Evolutionary conservation across 225 moss, liverwort and hornwort genomes (phyloP).

Genomic region (Ulota crispa): DNA sequence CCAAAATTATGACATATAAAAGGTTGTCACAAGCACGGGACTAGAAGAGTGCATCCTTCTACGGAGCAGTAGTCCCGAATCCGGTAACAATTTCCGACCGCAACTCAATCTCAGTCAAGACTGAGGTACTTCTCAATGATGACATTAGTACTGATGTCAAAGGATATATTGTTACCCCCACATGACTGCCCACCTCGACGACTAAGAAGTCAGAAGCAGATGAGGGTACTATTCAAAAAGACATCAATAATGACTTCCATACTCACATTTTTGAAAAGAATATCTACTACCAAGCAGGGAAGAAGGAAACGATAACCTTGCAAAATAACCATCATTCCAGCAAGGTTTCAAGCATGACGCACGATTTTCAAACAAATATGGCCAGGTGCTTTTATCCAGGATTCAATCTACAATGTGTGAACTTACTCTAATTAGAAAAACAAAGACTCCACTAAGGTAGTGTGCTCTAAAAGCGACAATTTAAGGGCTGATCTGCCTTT

Average conservation of each 20-base stretch:
- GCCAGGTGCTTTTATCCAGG: not conserved
- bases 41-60: not conserved
- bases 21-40: not conserved
- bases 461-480: no score
- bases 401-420: conserved; percentile 4
- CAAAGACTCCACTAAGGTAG: conserved; percentile 30
- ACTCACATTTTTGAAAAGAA: not conserved
- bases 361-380: not conserved
- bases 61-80: not conserved
- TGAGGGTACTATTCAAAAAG: not conserved
- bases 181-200: not conserved
- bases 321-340: not conserved
- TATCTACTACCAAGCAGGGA: not conserved
- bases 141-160: not conserved
- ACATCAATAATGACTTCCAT: not conserved
- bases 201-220: not conserved
- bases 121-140: not conserved
- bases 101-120: not conserved
- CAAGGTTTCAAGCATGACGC: not conserved
- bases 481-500: no score
- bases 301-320: not conserved
- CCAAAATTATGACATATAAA: not conserved
- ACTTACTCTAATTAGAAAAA: not conserved
- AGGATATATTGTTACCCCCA: not conserved
- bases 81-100: not conserved